phyloP scores from a whole-genome alignment of 2,329 filamentous ascomycete species.

The Aspergillus pseudoviridinutans region DNA sequence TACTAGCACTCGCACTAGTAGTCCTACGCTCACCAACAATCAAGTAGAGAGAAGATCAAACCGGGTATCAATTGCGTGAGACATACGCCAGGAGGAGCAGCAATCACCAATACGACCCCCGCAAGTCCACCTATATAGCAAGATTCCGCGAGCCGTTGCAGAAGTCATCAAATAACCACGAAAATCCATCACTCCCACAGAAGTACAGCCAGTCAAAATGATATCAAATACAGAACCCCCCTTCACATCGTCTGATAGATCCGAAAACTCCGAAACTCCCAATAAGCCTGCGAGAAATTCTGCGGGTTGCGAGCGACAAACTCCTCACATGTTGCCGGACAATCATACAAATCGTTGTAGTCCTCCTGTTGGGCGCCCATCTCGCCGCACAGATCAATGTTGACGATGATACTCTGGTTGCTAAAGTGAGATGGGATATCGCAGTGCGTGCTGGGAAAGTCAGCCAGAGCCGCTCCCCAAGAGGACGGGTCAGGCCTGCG shows the following conservation, averaged over 20 bases:
- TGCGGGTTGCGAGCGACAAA: conserved; percentile 56
- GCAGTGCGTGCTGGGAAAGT: conserved; percentile 63
- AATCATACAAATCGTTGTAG: conserved; percentile 31
- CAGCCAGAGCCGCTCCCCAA: conserved; percentile 61
- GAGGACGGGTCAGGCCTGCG: conserved; percentile 55
- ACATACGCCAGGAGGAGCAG: background rate
- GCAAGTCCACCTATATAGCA: background rate
- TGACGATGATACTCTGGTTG: conserved; percentile 63
- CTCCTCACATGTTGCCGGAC: conserved; percentile 54
- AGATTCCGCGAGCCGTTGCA: background rate
- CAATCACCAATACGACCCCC: too few species aligned
- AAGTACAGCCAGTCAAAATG: background rate
- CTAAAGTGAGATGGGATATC: conserved; percentile 57
- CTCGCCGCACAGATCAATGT: conserved; percentile 62
- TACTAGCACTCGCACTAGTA: background rate
- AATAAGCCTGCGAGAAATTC: conserved; percentile 58
- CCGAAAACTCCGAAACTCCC: conserved; percentile 60
- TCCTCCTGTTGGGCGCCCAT: conserved; percentile 40
- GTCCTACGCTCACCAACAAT: background rate
- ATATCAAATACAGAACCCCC: background rate
- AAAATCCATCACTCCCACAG: background rate
- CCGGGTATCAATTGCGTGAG: background rate
- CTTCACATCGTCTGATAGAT: conserved; percentile 45
- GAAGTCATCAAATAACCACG: background rate
- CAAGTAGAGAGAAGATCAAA: background rate